A percentile compares a stretch with the other conserved stretches of the same genome.
Evolutionary conservation across 2,329 filamentous ascomycete genomes (phyloP).

Genomic region (Cytospora leucostoma): DNA sequence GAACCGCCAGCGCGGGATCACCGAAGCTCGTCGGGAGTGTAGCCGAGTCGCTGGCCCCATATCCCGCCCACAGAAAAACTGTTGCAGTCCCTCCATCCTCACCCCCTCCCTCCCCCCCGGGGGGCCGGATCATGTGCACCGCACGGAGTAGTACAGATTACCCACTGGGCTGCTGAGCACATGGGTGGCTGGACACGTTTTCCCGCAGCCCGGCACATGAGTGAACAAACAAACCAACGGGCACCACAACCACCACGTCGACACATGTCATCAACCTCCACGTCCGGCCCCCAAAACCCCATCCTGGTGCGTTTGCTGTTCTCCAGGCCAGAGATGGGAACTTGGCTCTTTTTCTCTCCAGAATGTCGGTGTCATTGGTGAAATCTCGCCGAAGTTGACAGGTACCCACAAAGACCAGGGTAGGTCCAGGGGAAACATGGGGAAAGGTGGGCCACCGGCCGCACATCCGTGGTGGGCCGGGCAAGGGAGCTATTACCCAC

Average conservation of each 20-base stretch:
- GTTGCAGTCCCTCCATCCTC: neutral
- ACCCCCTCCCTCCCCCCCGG: slow-evolving; percentile 2
- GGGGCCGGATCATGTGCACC: too few species aligned
- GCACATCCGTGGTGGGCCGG: slow-evolving; percentile 18
- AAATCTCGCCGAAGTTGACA: slow-evolving; percentile 27
- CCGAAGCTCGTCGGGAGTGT: slow-evolving; percentile 22
- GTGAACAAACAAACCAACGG: too few species aligned
- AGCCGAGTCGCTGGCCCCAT: slow-evolving; percentile 10
- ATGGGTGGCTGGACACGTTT: neutral
- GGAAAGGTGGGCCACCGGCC: slow-evolving; percentile 17
- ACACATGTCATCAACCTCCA: too few species aligned
- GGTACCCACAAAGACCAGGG: slow-evolving; percentile 18
- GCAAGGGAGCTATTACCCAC: neutral
- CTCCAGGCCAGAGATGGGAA: slow-evolving; percentile 2
- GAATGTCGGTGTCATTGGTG: slow-evolving; percentile 9
- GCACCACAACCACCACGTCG: too few species aligned
- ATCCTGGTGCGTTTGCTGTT: neutral
- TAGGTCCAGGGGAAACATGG: slow-evolving; percentile 9
- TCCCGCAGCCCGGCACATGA: slow-evolving; percentile 1
- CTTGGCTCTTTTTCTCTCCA: slow-evolving; percentile 17
- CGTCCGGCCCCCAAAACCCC: neutral
- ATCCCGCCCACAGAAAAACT: slow-evolving; percentile 13
- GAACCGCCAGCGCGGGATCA: slow-evolving; percentile 16
- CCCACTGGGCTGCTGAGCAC: too few species aligned
- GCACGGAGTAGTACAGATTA: too few species aligned